Base-by-base conservation (phyloP, 371 early-diverging fungal species). In the Cokeromyces recurvatus region DNA sequence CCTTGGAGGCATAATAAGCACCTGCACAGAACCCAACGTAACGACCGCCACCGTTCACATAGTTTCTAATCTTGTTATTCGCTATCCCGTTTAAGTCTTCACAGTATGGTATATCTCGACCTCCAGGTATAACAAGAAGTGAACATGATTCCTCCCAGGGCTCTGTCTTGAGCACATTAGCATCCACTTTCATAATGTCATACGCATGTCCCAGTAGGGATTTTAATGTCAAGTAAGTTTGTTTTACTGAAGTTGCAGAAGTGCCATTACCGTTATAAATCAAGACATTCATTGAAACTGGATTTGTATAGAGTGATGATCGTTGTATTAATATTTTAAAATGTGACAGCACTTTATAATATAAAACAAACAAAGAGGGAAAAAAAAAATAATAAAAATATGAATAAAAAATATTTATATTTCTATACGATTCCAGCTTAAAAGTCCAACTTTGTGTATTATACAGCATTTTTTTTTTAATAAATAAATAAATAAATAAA, bases 11-110 rank as follows among this genome's bases (percentile, higher is more conserved):
- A 65, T 87, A 94, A 61, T 94, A 93, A 0, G 86, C 94, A 16
- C 95, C 97, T 0, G 92, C 95, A 56, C 97, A 95, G 21, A 97
- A 76, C 1, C 97, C 97, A 25, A 92, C 59, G 57, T 90, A 94
- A n/a, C 74, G 68, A 2, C 97, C 97, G 12, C 95, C 95, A 10
- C 51, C 46, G 0, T 51, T 37, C 2, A 96, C 91, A 69, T 82
- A 97, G 4, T 67, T 55, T 4, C 53, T 49, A 40, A 97, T 89
- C 16, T 74, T 73, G 3, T 24, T 44, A 38, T 85, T 80, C 38
- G 72, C 71, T 19, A 46, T 43, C 2, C 86, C 87, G 19, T 73
- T 63, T 32, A 94, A 72, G 44, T 82, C 77, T 7, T 75, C 63
- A 22, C 84, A 74, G 49, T 89, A 93, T 2, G 91, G 91, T 34